Evolutionary conservation across 1,139 yeast species (phyloP), one percentile per base, ranked within the genome.

Genomic region (Kodamaea sp.): DNA sequence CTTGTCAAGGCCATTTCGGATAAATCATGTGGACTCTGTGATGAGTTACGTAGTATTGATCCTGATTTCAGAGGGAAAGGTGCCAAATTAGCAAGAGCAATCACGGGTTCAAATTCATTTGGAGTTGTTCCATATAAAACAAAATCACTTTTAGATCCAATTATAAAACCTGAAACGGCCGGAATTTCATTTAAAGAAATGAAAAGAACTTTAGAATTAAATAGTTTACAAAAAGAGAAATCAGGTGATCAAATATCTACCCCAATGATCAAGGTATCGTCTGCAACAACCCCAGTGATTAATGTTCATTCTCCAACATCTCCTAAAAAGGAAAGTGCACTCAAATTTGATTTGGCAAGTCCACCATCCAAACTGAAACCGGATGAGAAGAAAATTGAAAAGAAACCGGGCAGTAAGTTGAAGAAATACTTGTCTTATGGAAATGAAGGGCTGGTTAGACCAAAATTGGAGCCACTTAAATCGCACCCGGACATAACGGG

Each of bases 51-150:
- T 8, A 56, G 50, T 2, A 58, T 71, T 4, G 64, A 69, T 45
- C 77, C 78, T 2, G 67, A 67, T 43, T 66, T 64, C 43, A 56
- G 57, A 31, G 73, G 75, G 1, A 57, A 63, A 38, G 78, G 78
- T 3, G 71, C 77, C 8, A 64, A 65, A 45, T 54, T 73, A 37
- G 78, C 78, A 1, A 51, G 73, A 12, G 67, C 62, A 4, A 68
- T 73, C 24, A 73, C 78, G 2, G 78, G 78, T 1, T 68, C 75
- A 1, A 67, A 57, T 41, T 53, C 59, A 3, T 70, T 70, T 52
- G 75, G 73, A 0, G 50, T 54, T 5, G 58, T 61, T 7, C 72
- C 75, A 2, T 67, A 63, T 48, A 68, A 67, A 43, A 70, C 75
- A 9, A 70, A 69, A 49, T 69, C 75, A 8, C 46, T 71, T 43